Evolutionary conservation across 1,284 basidiomycete genomes (phyloP).

Genomic region (Thecaphora thlaspeos): DNA sequence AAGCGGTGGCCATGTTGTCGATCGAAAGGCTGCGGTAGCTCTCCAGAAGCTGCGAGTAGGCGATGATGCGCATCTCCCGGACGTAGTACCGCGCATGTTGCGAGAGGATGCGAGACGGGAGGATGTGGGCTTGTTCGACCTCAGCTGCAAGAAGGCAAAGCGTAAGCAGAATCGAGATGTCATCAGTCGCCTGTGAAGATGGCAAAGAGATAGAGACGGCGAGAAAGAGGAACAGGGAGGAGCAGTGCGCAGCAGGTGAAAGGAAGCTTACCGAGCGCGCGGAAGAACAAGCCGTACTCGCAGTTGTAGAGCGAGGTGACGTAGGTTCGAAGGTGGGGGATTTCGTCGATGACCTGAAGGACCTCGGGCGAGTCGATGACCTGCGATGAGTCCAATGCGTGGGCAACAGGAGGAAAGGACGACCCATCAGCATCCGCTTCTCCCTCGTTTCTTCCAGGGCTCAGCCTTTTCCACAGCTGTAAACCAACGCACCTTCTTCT

Average conservation of each 20-base stretch:
- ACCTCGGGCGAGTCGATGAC: constrained; percentile 65
- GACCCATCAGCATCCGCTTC: neutral
- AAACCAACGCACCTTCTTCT: constrained; percentile 73
- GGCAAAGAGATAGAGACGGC: no score
- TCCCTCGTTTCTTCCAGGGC: neutral
- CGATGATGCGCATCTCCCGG: constrained; percentile 93
- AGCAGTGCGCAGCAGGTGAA: no score
- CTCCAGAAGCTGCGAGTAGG: constrained; percentile 88
- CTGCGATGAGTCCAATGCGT: constrained; percentile 41
- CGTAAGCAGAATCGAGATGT: neutral
- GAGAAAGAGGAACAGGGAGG: no score
- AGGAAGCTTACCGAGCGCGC: constrained; percentile 65
- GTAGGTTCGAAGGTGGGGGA: constrained; percentile 62
- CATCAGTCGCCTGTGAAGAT: no score
- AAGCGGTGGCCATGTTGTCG: constrained; percentile 79
- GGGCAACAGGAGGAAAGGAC: constrained; percentile 1
- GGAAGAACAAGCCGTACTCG: constrained; percentile 91
- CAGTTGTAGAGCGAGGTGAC: constrained; percentile 76
- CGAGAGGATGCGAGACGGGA: constrained; percentile 79
- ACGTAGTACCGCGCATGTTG: constrained; percentile 88
- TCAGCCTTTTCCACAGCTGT: no score
- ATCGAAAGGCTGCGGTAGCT: constrained; percentile 86
- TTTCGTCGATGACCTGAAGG: constrained; percentile 59
- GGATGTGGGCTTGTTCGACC: constrained; percentile 80
- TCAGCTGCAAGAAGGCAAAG: no score